A percentile compares a stretch with the other conserved stretches of the same genome.
phyloP scores from a whole-genome alignment of 2,329 filamentous ascomycete species.

The Penicillium sp. region DNA sequence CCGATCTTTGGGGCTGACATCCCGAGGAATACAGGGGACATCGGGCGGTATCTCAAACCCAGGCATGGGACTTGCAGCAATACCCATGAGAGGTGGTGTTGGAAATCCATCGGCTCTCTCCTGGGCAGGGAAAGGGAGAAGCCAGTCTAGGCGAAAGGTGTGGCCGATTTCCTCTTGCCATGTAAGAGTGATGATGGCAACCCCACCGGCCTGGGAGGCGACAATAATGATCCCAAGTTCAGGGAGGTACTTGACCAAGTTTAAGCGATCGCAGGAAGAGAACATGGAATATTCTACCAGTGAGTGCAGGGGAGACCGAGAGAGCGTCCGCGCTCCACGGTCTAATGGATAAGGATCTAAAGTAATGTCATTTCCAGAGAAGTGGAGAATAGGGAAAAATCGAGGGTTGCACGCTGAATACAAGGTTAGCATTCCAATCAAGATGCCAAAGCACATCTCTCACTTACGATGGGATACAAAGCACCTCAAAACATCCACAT shows the following conservation, averaged over 20 bases:
- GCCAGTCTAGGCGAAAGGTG: constrained; percentile 55
- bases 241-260: constrained; percentile 58
- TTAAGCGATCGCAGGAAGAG: constrained; percentile 50
- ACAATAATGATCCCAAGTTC: constrained; percentile 58
- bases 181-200: constrained; percentile 54
- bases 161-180: constrained; percentile 34
- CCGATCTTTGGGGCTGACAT: constrained; percentile 18
- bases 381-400: constrained; percentile 44
- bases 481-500: constrained; percentile 1
- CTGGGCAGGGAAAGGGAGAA: constrained; percentile 54
- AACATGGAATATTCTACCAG: constrained; percentile 23
- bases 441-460: neutral
- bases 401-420: constrained; percentile 19
- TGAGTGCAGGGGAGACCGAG: constrained; percentile 30
- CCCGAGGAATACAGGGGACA: constrained; percentile 32
- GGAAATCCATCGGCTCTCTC: constrained; percentile 47
- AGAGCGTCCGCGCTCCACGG: constrained; percentile 31
- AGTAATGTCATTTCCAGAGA: constrained; percentile 41
- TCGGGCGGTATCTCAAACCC: constrained; percentile 44
- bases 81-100: constrained; percentile 50
- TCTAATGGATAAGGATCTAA: constrained; percentile 37
- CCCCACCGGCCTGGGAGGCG: constrained; percentile 57
- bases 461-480: constrained; percentile 18
- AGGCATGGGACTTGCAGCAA: constrained; percentile 58
- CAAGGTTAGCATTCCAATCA: neutral